Conservation (phyloP, 2,329 filamentous ascomycete species). For the Furcasterigmium furcatum region DNA sequence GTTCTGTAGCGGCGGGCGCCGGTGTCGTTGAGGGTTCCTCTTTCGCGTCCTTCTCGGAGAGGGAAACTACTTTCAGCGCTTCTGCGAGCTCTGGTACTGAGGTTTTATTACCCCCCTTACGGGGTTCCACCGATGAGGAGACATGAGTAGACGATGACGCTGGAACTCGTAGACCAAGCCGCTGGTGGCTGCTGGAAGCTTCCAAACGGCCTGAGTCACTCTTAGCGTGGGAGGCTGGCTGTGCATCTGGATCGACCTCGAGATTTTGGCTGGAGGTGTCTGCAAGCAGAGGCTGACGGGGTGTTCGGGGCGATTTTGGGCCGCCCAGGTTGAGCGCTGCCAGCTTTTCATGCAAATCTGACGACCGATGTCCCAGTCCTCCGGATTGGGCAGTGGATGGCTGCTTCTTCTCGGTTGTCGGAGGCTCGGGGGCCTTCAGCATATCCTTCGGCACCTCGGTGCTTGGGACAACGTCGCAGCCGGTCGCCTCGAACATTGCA, state of each 20-base stretch:
- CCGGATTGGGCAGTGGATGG: background rate
- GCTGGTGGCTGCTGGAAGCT: background rate
- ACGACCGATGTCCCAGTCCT: too few relatives aligned
- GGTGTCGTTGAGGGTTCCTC: background rate
- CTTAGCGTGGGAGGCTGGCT: constrained; percentile 1
- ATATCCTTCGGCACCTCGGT: constrained; percentile 7
- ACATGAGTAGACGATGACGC: too few relatives aligned
- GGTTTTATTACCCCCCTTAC: too few relatives aligned
- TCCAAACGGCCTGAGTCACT: background rate
- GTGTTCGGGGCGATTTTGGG: background rate
- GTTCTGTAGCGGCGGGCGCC: background rate
- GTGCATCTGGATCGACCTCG: constrained; percentile 9
- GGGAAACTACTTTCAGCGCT: background rate
- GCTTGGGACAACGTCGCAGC: constrained; percentile 59
- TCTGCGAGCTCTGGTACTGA: background rate
- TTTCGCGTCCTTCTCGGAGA: background rate
- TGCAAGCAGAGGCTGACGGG: background rate
- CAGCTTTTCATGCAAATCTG: constrained; percentile 6
- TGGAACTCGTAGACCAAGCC: too few relatives aligned
- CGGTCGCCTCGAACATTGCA: constrained; percentile 71
- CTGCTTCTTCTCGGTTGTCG: background rate
- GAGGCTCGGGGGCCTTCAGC: constrained; percentile 4
- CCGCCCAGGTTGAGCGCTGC: constrained; percentile 7
- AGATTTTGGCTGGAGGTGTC: constrained; percentile 1
- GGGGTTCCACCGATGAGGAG: too few relatives aligned